Percentiles rank a stretch among this genome's conserved stretches.
These are phyloP conservation scores for Didymosphaeria variabile DNA, from an alignment of 2,329 filamentous ascomycete genomes.

Conservation along the genomic window DNA sequence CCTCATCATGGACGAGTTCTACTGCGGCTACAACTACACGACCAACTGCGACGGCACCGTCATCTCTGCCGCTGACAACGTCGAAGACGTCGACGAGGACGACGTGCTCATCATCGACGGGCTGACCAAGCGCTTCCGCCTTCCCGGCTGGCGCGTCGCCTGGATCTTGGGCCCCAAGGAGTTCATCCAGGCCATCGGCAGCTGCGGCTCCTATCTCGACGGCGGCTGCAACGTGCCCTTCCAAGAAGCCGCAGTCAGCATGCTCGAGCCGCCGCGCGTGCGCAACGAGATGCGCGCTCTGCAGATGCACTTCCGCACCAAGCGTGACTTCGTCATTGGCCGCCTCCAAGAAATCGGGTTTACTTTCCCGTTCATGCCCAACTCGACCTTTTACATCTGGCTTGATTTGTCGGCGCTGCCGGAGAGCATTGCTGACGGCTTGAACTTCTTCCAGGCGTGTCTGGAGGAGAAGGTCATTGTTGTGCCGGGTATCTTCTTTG, in stretches of 20 bases:
- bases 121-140: slow-evolving; percentile 93
- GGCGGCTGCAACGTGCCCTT: slow-evolving; percentile 95
- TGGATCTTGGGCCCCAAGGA: slow-evolving; percentile 97
- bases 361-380: slow-evolving; percentile 77
- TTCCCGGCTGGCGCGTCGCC: slow-evolving; percentile 95
- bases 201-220: slow-evolving; percentile 92
- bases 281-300: slow-evolving; percentile 87
- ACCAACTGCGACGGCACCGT: slow-evolving; percentile 89
- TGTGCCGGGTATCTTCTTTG: slow-evolving; percentile 97
- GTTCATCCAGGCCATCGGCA: slow-evolving; percentile 92
- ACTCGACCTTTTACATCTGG: slow-evolving; percentile 96
- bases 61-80: slow-evolving; percentile 87
- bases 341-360: slow-evolving; percentile 88
- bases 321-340: slow-evolving; percentile 88
- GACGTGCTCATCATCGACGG: slow-evolving; percentile 96
- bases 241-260: slow-evolving; percentile 89
- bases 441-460: slow-evolving; percentile 97
- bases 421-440: slow-evolving; percentile 84
- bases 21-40: slow-evolving; percentile 90
- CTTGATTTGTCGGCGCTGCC: slow-evolving; percentile 73
- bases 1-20: slow-evolving; percentile 96
- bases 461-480: slow-evolving; percentile 95
- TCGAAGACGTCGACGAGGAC: slow-evolving; percentile 79
- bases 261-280: slow-evolving; percentile 89
- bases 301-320: slow-evolving; percentile 88